Evolutionary conservation across 352 stramenopile genomes (phyloP), one percentile per base, ranked within the genome.

Genomic region (Phytophthora brassicae): DNA sequence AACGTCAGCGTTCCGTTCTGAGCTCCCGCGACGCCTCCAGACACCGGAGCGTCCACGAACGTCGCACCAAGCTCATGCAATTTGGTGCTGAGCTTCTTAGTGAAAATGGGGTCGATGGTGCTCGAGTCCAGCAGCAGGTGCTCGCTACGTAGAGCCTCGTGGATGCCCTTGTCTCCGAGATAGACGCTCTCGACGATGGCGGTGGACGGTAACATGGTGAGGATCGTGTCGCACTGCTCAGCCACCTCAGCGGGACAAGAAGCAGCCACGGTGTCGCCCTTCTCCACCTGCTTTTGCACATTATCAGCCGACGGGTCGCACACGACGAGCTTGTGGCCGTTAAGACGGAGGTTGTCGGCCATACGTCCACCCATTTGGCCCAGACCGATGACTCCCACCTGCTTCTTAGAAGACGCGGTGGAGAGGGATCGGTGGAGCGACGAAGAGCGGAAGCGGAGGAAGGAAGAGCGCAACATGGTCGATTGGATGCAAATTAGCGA

Each of bases 1-100:
- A 99, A 99, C n/a, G 96, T 99, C 14, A 99, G 77, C 38, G 94
- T 99, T 22, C 79, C 96, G 59, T 97, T 95, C 68, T 96, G 81
- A 5, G 97, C 97, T n/a, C 96, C 97, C 13, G 90, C 89, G 14
- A 99, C 95, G n/a, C 96, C 96, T 24, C 96, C 97, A 52, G 93
- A 98, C 35, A 99, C 97, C 1, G 97, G 97, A 14, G 97, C 96
- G 73, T 99, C 97, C 8, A 99, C 81, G 61, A 98, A 92, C 7
- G 63, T 74, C 24, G 75, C 85, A 6, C 81, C 77, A 17, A 51
- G 60, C 35, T 64, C 55, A 64, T 92, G 79, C 23, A 90, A 63
- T 38, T 86, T 59, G n/a, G 80, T 64, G 39, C 75, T 81, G 14
- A 99, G 63, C 54, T 86, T 80, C 75, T 96, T 96, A 24, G 93